Base-by-base conservation (phyloP, 495 filamentous ascomycete species). In the Corynascus novoguineensis region DNA sequence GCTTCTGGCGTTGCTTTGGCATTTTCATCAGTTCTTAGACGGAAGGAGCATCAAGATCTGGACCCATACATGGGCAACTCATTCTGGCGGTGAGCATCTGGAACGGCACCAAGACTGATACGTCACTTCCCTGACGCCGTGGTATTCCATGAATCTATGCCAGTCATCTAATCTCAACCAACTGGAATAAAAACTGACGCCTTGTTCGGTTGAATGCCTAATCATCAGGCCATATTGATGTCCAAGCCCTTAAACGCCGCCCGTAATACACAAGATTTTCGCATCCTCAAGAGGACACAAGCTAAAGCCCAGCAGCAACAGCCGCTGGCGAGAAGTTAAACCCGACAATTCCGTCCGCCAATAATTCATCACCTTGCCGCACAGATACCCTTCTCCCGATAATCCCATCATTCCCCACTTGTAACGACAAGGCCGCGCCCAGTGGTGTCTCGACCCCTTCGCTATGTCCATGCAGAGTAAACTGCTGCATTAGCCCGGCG, bases 311-410 rank as follows among this genome's bases (percentile, higher is more conserved):
- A 8, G 4, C 14, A 28, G 14, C 24, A 47, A n/a, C 11, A 12
- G 29, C 24, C 25, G 14, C 44, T 27, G 44, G 44, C 11, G 29
- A 8, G n/a, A 42, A 75, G 48, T 78, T 78, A 45, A 73, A 75
- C 28, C 75, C 75, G 21, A 76, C 70, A 29, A 78, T 76, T 8
- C 75, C 75, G 44, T 78, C 75, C 7, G 68, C 74, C 10, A 77
- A 46, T 14, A 74, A 45, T 35, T 65, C 59, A 2, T 31, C 58
- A 3, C 55, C 59, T 15, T 55, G 58, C 59, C 62, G 68, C 25
- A 78, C 61, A 10, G 74, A 75, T 15, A 78, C 72, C 21, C 75
- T 63, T 41, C 76, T 67, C 15, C 76, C 76, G 21, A 78, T 77
- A 53, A 78, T 76, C 19, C 76, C 76, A 11, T 73, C 65, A 7